Conservation (phyloP, 495 filamentous ascomycete genomes). For the Annulohypoxylon bovei region DNA sequence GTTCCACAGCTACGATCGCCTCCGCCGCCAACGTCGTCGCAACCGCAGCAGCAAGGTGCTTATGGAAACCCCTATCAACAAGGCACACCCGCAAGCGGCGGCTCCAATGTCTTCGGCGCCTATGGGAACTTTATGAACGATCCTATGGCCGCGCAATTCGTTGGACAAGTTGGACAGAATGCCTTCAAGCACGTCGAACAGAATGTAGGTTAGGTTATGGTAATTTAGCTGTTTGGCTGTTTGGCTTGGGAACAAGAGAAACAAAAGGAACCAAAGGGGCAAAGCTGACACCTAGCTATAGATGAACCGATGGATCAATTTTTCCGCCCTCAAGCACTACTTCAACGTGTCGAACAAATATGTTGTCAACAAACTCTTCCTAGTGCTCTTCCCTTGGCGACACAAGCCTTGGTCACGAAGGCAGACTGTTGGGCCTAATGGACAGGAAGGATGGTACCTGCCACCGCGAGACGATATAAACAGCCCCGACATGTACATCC, state of each 20-base stretch:
- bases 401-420: constrained; percentile 95
- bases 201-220: constrained; percentile 67
- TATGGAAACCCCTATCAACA: constrained; percentile 84
- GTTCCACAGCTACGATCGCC: constrained; percentile 99
- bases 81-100: constrained; percentile 56
- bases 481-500: constrained; percentile 99
- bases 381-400: constrained; percentile 96
- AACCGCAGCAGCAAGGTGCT: constrained; percentile 71
- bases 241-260: not conserved
- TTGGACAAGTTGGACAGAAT: constrained; percentile 90
- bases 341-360: constrained; percentile 97
- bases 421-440: constrained; percentile 68
- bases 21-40: constrained; percentile 78
- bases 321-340: constrained; percentile 93
- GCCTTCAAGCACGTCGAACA: constrained; percentile 90
- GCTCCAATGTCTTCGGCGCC: constrained; percentile 68
- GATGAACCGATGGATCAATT: constrained; percentile 93
- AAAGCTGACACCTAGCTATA: constrained; percentile 47
- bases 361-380: constrained; percentile 81
- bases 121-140: constrained; percentile 95
- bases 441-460: constrained; percentile 85
- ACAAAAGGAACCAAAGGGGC: not conserved
- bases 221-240: not conserved
- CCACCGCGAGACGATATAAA: constrained; percentile 98
- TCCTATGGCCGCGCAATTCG: constrained; percentile 90